A percentile compares a stretch with the other conserved stretches of the same genome.
Evolutionary conservation across 148 eudicot genomes (phyloP).

Genomic region (Salicornia ramosissima): DNA sequence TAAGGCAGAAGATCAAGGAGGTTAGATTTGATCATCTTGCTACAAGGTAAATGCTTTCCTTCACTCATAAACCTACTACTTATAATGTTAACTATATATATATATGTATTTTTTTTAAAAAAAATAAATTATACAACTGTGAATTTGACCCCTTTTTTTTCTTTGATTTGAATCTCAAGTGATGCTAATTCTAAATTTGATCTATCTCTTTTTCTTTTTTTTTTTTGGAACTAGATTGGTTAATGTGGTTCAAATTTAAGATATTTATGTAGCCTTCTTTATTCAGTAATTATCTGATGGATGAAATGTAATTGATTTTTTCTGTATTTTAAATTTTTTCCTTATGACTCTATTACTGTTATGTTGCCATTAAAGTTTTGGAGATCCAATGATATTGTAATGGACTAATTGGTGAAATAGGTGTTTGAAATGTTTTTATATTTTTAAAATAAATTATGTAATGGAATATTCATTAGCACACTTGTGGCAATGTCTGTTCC

Average conservation of each 20-base stretch:
- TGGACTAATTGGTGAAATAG: neutral
- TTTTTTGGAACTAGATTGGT: neutral
- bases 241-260: slow-evolving; percentile 3
- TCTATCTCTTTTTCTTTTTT: neutral
- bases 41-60: slow-evolving; percentile 25
- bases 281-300: neutral
- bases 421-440: neutral
- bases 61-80: slow-evolving; percentile 5
- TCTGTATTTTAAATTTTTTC: too few species aligned
- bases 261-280: neutral
- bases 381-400: slow-evolving; percentile 11
- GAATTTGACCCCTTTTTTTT: neutral
- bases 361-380: slow-evolving; percentile 15
- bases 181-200: slow-evolving; percentile 19
- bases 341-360: neutral
- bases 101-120: neutral
- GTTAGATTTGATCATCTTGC: slow-evolving; percentile 11
- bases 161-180: slow-evolving; percentile 22
- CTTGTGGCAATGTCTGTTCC: neutral
- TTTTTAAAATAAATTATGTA: neutral
- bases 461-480: neutral
- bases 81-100: neutral
- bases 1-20: slow-evolving; percentile 27
- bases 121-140: neutral
- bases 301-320: neutral